phyloP scores from a whole-genome alignment of 2,329 filamentous ascomycete genomes.

The Calonectria pseudoturangicola region DNA sequence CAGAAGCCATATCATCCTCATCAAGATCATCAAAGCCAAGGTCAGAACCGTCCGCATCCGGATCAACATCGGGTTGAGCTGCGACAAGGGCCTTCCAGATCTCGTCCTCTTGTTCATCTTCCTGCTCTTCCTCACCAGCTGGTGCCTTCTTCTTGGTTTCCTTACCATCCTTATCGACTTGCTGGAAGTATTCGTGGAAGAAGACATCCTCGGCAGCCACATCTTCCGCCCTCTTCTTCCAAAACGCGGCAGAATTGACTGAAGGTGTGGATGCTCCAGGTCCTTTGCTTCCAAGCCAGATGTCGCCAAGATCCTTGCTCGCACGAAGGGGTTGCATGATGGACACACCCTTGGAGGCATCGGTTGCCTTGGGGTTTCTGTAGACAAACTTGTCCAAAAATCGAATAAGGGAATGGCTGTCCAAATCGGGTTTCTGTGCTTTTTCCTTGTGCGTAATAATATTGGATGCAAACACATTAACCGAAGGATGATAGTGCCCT shows the following conservation, averaged over 20 bases:
- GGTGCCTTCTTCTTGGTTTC: slow-evolving; percentile 70
- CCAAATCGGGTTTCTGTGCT: slow-evolving; percentile 91
- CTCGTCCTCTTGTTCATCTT: slow-evolving; percentile 82
- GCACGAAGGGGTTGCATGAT: slow-evolving; percentile 94
- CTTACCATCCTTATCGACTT: slow-evolving; percentile 78
- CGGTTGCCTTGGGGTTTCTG: slow-evolving; percentile 87
- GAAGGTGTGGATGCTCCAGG: slow-evolving; percentile 60
- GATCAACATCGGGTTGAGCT: slow-evolving; percentile 80
- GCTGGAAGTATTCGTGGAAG: slow-evolving; percentile 97
- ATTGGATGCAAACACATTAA: slow-evolving; percentile 86
- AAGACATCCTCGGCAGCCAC: slow-evolving; percentile 95
- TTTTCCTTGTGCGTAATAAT: slow-evolving; percentile 82
- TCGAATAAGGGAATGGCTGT: slow-evolving; percentile 92
- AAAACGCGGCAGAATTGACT: slow-evolving; percentile 93
- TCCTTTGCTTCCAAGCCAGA: slow-evolving; percentile 72
- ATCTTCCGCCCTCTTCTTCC: slow-evolving; percentile 91
- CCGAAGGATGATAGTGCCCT: slow-evolving; percentile 93
- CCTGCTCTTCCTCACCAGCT: slow-evolving; percentile 65
- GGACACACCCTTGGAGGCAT: slow-evolving; percentile 83
- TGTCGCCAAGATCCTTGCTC: slow-evolving; percentile 72
- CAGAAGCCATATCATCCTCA: slow-evolving; percentile 69
- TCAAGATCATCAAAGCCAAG: slow-evolving; percentile 70
- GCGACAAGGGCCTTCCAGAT: slow-evolving; percentile 94
- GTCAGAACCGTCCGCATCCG: slow-evolving; percentile 69
- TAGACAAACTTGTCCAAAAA: slow-evolving; percentile 99